These are phyloP conservation scores for Globisporangium barbulae DNA, from an alignment of 352 stramenopile species.

Conservation along the genomic window DNA sequence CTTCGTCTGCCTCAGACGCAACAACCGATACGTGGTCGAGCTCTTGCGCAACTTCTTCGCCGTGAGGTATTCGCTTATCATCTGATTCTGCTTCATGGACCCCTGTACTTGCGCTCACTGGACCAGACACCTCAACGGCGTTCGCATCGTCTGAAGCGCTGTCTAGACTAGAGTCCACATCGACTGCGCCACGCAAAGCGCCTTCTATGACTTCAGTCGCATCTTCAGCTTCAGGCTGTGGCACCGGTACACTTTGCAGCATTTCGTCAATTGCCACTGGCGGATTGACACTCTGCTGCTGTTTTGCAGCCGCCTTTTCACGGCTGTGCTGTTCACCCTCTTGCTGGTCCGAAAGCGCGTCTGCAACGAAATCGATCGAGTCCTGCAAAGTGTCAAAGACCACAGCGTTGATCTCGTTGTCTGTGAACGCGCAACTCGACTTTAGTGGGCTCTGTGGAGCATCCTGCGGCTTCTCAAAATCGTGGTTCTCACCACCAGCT, in stretches of 20 bases:
- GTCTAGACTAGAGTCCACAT: background rate
- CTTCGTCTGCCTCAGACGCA: background rate
- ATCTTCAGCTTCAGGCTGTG: background rate
- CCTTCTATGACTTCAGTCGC: background rate
- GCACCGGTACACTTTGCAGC: background rate
- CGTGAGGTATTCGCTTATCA: background rate
- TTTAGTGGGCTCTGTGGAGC: background rate
- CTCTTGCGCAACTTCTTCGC: background rate
- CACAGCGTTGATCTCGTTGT: conserved; percentile 12
- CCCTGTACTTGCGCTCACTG: background rate
- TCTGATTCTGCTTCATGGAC: background rate
- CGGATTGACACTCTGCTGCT: background rate
- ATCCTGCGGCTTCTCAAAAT: background rate
- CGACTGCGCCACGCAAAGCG: background rate
- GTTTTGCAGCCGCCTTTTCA: background rate
- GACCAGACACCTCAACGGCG: background rate
- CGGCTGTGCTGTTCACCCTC: background rate
- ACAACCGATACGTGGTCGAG: background rate
- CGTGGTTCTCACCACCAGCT: too few species aligned
- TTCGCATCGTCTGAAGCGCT: background rate
- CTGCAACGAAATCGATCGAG: conserved; percentile 28
- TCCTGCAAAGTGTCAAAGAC: conserved; percentile 26
- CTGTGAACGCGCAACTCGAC: background rate
- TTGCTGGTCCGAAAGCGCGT: background rate
- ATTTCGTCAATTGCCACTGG: background rate